Evolutionary conservation across 176 grass and related monocot species (phyloP), one percentile per base, ranked within the genome.

Genomic region (Carex parvula): DNA sequence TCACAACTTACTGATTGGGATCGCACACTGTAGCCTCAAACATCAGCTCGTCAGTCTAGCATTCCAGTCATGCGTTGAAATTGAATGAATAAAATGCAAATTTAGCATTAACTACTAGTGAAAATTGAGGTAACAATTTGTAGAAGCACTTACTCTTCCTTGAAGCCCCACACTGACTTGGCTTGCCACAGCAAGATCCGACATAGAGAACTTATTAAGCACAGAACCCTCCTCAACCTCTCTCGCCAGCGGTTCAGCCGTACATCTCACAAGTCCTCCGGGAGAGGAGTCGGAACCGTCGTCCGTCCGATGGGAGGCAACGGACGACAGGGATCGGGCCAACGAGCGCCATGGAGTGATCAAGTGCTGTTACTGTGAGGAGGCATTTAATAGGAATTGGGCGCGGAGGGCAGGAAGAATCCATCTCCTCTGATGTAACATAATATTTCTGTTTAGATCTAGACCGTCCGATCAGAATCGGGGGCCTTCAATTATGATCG

Each of bases 81-180:
- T 67, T 74, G 13, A 46, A 48, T 60, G 3, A 70, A 59, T 1
- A 50, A 79, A 74, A 55, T 77, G 64, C 20, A 84, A 39, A 22
- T 79, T 72, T n/a, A 64, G 24, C 58, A 73, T 62, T 74, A 85
- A 30, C 1, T 53, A 26, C 46, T 6, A 21, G 17, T 21, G 14
- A 22, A 62, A 29, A 64, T 64, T 20, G 60, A 62, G 8, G 60
- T 24, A 44, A 71, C 20, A 52, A 76, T 55, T 26, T 5, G 1
- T 55, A 29, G 46, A 76, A 55, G 26, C 42, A 83, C 91, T 56
- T 53, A 91, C 95, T 92, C 92, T 90, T 63, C 91, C 95, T 52
- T 98, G 95, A 89, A 98, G 95, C 17, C 95, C 92, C 53, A 98
- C 86, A 80, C 92, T 95, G 72, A 98, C 92, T 70, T 87, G 88